Conservation (phyloP, 2,329 filamentous ascomycete genomes). For the Apiospora malaysiana region DNA sequence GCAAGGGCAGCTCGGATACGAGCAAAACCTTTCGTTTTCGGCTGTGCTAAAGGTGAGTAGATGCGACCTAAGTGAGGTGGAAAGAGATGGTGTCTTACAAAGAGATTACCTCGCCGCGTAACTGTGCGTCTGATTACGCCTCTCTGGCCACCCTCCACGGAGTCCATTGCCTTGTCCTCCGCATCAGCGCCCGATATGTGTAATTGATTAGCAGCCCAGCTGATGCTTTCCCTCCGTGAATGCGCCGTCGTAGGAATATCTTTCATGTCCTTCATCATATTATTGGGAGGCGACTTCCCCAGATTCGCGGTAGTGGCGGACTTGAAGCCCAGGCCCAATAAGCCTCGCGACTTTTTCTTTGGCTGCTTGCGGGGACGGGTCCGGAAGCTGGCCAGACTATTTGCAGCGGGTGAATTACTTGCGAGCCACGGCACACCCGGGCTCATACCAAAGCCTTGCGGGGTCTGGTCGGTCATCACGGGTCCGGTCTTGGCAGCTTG, state of each 20-base stretch:
- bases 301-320: constrained; percentile 48
- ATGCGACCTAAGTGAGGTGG: constrained; percentile 14
- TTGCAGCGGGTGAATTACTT: constrained; percentile 72
- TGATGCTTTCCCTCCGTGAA: constrained; percentile 84
- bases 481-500: constrained; percentile 69
- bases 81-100: constrained; percentile 61
- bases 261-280: constrained; percentile 43
- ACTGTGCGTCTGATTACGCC: constrained; percentile 84
- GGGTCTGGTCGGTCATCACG: constrained; percentile 54
- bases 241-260: constrained; percentile 46
- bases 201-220: constrained; percentile 86
- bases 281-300: constrained; percentile 76
- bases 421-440: constrained; percentile 65
- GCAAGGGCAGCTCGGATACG: constrained; percentile 87
- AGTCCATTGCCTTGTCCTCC: constrained; percentile 67
- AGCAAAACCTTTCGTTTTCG: constrained; percentile 95
- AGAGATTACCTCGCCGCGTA: constrained; percentile 83
- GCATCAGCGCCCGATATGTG: constrained; percentile 84
- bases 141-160: constrained; percentile 60
- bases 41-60: constrained; percentile 56
- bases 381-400: constrained; percentile 83
- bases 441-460: constrained; percentile 33
- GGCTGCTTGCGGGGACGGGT: constrained; percentile 73
- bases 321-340: constrained; percentile 58
- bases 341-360: constrained; percentile 55